Conservation (phyloP, 495 filamentous ascomycete species). For the Cryomyces minteri region DNA sequence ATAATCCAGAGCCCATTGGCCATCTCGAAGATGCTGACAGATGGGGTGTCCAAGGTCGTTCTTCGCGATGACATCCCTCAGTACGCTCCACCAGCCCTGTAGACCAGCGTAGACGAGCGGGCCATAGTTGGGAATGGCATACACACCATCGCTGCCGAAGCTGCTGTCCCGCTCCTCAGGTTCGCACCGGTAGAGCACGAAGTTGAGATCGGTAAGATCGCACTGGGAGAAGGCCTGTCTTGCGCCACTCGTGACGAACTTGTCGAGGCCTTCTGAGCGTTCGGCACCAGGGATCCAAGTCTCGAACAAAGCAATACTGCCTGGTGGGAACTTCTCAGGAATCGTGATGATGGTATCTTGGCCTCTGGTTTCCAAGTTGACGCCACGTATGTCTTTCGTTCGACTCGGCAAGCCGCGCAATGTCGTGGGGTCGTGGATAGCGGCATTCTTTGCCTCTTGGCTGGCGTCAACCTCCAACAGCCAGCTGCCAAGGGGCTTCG, state of each 20-base stretch:
- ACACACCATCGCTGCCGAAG: conserved; percentile 64
- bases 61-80: conserved; percentile 66
- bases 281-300: conserved; percentile 82
- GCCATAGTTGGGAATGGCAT: conserved; percentile 68
- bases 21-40: conserved; percentile 79
- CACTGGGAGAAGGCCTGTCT: conserved; percentile 59
- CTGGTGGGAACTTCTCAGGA: conserved; percentile 69
- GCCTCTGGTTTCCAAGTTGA: conserved; percentile 43
- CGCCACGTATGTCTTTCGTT: conserved; percentile 52
- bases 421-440: conserved; percentile 44
- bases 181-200: conserved; percentile 79
- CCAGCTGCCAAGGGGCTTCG: conserved; percentile 75
- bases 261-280: conserved; percentile 61
- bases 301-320: conserved; percentile 86
- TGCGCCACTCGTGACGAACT: conserved; percentile 64
- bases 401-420: conserved; percentile 67
- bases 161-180: conserved; percentile 77
- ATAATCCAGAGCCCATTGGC: conserved; percentile 91
- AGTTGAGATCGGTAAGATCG: conserved; percentile 71
- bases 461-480: conserved; percentile 61
- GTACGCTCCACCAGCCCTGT: conserved; percentile 95
- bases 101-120: conserved; percentile 86
- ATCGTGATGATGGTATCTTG: conserved; percentile 64
- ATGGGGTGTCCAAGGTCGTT: conserved; percentile 89
- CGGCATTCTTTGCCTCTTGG: conserved; percentile 41